phyloP scores from a whole-genome alignment of 371 early-diverging fungal species.

The Mucor piriformis region DNA sequence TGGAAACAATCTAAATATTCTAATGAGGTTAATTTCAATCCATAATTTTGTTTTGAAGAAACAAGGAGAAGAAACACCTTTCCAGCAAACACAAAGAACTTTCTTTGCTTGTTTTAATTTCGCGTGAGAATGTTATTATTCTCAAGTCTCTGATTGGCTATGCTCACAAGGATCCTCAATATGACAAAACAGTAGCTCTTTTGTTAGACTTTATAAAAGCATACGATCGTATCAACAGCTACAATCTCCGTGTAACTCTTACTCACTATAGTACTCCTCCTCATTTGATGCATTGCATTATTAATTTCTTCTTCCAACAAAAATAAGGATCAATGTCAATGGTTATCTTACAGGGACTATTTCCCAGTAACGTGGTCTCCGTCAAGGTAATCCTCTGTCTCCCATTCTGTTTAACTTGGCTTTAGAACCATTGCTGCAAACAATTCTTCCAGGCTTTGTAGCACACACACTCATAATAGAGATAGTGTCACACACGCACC shows the following conservation, averaged over 20 bases:
- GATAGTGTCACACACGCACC: too few species aligned
- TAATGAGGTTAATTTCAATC: too few species aligned
- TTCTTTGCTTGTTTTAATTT: too few species aligned
- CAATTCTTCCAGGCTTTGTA: not conserved
- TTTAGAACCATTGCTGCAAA: conserved; percentile 14
- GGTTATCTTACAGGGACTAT: conserved; percentile 2
- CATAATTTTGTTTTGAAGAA: too few species aligned
- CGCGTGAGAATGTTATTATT: too few species aligned
- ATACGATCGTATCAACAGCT: conserved; percentile 15
- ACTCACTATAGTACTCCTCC: conserved; percentile 1
- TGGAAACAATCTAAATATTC: too few species aligned
- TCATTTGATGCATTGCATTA: not conserved
- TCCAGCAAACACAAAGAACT: too few species aligned
- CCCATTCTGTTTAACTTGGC: conserved; percentile 21
- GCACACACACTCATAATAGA: too few species aligned
- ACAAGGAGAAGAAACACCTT: too few species aligned
- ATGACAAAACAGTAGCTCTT: too few species aligned
- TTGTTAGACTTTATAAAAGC: conserved; percentile 20
- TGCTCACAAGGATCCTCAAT: too few species aligned
- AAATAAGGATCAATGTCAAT: conserved; percentile 4
- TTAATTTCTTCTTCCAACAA: conserved; percentile 1
- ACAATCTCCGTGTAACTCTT: conserved; percentile 1
- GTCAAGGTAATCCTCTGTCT: conserved; percentile 19
- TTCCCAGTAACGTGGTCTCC: conserved; percentile 10
- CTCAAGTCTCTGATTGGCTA: too few species aligned